Conservation (phyloP, 2,329 filamentous ascomycete species). For the Aspergillus carbonarius region DNA sequence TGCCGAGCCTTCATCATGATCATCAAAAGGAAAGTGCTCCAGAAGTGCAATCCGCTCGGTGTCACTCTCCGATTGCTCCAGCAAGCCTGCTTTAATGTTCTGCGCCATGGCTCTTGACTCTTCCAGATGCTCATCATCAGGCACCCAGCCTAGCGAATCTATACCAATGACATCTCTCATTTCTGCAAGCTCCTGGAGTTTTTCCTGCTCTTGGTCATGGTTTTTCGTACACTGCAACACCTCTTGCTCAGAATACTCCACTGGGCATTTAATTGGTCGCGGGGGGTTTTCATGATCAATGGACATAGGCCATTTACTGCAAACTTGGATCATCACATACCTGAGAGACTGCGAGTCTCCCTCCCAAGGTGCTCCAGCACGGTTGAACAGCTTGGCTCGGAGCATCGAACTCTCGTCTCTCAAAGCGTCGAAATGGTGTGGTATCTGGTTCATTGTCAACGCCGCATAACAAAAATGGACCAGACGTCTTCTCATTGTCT, state of each 20-base stretch:
- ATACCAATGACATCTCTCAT: slow-evolving; percentile 26
- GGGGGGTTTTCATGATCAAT: slow-evolving; percentile 7
- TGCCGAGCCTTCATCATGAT: neutral
- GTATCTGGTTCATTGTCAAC: slow-evolving; percentile 22
- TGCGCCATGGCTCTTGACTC: neutral
- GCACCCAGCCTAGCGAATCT: slow-evolving; percentile 28
- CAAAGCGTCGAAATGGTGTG: slow-evolving; percentile 26
- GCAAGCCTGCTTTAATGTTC: slow-evolving; percentile 2
- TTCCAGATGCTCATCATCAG: slow-evolving; percentile 15
- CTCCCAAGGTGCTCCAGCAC: slow-evolving; percentile 29
- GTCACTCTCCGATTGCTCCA: slow-evolving; percentile 3
- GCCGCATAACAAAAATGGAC: slow-evolving; percentile 29
- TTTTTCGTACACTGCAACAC: slow-evolving; percentile 11
- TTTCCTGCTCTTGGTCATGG: slow-evolving; percentile 22
- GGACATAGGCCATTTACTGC: slow-evolving; percentile 24
- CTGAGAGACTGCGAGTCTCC: slow-evolving; percentile 28
- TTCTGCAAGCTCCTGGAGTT: slow-evolving; percentile 19
- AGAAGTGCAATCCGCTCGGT: neutral
- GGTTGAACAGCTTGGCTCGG: slow-evolving; percentile 25
- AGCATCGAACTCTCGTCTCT: slow-evolving; percentile 21
- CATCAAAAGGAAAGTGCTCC: slow-evolving; percentile 10
- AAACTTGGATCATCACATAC: slow-evolving; percentile 22
- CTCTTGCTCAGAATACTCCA: slow-evolving; percentile 24
- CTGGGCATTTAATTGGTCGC: slow-evolving; percentile 16
- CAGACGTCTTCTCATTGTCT: slow-evolving; percentile 22